Evolutionary conservation across 768 basidiomycete species (phyloP).

Genomic region (Lactarius hatsudake): DNA sequence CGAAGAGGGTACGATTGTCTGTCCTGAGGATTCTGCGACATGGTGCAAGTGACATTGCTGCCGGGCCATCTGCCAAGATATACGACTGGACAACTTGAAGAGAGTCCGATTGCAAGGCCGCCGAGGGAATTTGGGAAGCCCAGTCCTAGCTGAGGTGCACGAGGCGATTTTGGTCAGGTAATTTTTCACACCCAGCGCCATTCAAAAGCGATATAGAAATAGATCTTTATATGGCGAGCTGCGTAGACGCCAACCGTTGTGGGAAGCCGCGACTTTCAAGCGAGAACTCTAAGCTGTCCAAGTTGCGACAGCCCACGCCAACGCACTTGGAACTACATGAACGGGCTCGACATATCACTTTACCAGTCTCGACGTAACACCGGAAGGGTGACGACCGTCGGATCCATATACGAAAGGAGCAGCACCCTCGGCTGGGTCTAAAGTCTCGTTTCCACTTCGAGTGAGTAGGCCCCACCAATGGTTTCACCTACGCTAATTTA

Average conservation of each 20-base stretch:
- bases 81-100: constrained; percentile 6
- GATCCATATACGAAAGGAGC: background rate
- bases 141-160: constrained; percentile 14
- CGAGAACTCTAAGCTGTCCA: background rate
- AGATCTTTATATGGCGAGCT: constrained; percentile 14
- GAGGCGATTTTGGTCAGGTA: constrained; percentile 20
- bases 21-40: constrained; percentile 22
- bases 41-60: constrained; percentile 5
- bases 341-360: background rate
- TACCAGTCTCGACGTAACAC: background rate
- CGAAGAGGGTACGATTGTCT: constrained; percentile 24
- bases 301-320: background rate
- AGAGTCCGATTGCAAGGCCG: constrained; percentile 15
- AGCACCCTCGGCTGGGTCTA: background rate
- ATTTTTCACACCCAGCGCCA: constrained; percentile 25
- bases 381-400: background rate
- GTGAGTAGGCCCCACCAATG: background rate
- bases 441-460: background rate
- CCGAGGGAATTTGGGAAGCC: constrained; percentile 17
- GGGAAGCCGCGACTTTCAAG: constrained; percentile 11
- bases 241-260: constrained; percentile 20
- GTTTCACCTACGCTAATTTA: constrained; percentile 16
- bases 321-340: background rate
- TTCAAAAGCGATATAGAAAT: constrained; percentile 19
- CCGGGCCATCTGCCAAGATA: background rate